Conservation (phyloP, 768 basidiomycete species). For the Mycena sanguinolenta region DNA sequence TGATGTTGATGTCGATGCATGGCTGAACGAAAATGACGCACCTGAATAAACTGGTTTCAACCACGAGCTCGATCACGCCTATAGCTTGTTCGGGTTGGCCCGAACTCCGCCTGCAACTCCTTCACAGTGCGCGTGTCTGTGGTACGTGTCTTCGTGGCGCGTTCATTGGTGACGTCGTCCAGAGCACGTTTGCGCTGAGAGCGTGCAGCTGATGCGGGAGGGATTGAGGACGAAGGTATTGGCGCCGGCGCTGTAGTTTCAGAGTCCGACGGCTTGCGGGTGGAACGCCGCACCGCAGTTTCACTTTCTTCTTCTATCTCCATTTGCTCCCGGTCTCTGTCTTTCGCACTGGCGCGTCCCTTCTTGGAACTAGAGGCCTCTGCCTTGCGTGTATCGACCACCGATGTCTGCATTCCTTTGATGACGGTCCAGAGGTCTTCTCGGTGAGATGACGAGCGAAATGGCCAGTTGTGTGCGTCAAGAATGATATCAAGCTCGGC, state of each 20-base stretch:
- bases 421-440: background rate
- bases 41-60: background rate
- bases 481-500: background rate
- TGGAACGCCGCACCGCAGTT: too few species aligned
- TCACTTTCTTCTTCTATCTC: too few species aligned
- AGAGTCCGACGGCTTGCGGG: too few species aligned
- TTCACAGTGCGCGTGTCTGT: background rate
- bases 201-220: too few species aligned
- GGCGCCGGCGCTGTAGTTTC: too few species aligned
- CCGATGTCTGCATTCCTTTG: background rate
- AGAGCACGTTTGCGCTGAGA: background rate
- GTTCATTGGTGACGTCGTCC: background rate
- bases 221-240: too few species aligned
- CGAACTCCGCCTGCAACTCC: background rate
- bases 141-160: background rate
- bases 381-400: background rate
- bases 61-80: background rate
- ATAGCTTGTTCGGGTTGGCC: background rate
- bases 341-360: too few species aligned
- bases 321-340: too few species aligned
- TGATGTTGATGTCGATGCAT: background rate
- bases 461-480: background rate
- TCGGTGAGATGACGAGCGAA: background rate
- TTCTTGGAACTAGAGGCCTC: background rate
- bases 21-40: background rate